Evolutionary conservation across 345 rosid species (phyloP).

Genomic region (Zanthoxylum bungeanum): DNA sequence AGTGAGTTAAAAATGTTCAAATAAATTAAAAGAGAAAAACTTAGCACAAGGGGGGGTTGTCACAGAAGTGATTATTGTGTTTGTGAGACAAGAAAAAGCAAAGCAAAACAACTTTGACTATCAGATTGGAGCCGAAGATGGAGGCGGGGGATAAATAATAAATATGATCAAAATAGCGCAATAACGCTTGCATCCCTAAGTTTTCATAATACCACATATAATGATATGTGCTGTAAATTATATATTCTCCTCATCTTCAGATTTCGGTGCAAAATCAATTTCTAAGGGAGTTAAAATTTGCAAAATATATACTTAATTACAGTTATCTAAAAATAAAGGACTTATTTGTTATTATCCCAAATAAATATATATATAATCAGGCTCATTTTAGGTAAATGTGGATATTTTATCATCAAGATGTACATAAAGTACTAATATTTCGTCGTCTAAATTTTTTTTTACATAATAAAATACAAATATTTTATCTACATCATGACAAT

Average conservation of each 20-base stretch:
- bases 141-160: constrained; percentile 11
- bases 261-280: too few relatives aligned
- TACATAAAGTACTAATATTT: too few relatives aligned
- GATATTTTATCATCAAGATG: too few relatives aligned
- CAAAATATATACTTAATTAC: background rate
- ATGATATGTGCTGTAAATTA: too few relatives aligned
- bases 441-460: too few relatives aligned
- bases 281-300: background rate
- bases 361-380: too few relatives aligned
- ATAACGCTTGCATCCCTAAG: background rate
- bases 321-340: too few relatives aligned
- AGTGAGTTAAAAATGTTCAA: background rate
- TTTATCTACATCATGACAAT: too few relatives aligned
- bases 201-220: background rate
- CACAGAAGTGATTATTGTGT: constrained; percentile 18
- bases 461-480: too few relatives aligned
- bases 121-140: constrained; percentile 26
- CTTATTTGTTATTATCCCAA: background rate
- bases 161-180: too few relatives aligned
- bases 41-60: background rate
- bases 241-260: too few relatives aligned
- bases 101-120: constrained; percentile 39
- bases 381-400: too few relatives aligned
- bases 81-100: constrained; percentile 16
- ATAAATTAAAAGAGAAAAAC: background rate